These are phyloP conservation scores for Acer yangbiense DNA, from an alignment of 345 rosid species.

Conservation along the genomic window DNA sequence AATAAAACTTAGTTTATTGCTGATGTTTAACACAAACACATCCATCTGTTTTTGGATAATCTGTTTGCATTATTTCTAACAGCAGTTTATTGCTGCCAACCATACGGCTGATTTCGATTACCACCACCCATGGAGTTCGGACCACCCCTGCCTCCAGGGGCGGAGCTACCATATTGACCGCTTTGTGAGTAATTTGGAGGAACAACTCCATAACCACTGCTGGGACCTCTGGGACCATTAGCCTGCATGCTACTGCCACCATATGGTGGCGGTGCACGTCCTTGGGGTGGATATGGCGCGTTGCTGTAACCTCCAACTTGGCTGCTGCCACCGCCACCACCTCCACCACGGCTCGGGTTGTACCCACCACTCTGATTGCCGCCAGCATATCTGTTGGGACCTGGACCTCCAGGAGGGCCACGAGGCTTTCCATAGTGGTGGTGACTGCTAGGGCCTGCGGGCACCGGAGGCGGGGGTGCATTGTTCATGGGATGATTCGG, in stretches of 20 bases:
- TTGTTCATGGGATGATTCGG: slow-evolving; percentile 50
- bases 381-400: slow-evolving; percentile 53
- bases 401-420: slow-evolving; percentile 75
- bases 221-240: slow-evolving; percentile 2
- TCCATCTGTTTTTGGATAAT: neutral
- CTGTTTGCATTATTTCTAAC: neutral
- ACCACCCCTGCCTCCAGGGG: slow-evolving; percentile 57
- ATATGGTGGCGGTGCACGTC: slow-evolving; percentile 77
- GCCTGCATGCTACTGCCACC: slow-evolving; percentile 53
- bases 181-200: slow-evolving; percentile 73
- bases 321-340: slow-evolving; percentile 6
- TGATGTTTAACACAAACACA: neutral
- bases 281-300: slow-evolving; percentile 83
- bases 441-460: slow-evolving; percentile 57
- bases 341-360: slow-evolving; percentile 31
- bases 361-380: slow-evolving; percentile 56
- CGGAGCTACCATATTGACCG: slow-evolving; percentile 68
- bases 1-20: too few relatives aligned
- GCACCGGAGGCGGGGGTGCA: slow-evolving; percentile 68
- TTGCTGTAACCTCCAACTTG: slow-evolving; percentile 58
- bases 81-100: slow-evolving; percentile 58
- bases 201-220: slow-evolving; percentile 67
- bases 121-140: slow-evolving; percentile 77
- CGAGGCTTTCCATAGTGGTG: slow-evolving; percentile 77
- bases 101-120: slow-evolving; percentile 79